Percentiles rank a stretch among this genome's conserved stretches.
Evolutionary conservation across 2,329 filamentous ascomycete species (phyloP).

Genomic region (Talaromyces albobiverticillius): DNA sequence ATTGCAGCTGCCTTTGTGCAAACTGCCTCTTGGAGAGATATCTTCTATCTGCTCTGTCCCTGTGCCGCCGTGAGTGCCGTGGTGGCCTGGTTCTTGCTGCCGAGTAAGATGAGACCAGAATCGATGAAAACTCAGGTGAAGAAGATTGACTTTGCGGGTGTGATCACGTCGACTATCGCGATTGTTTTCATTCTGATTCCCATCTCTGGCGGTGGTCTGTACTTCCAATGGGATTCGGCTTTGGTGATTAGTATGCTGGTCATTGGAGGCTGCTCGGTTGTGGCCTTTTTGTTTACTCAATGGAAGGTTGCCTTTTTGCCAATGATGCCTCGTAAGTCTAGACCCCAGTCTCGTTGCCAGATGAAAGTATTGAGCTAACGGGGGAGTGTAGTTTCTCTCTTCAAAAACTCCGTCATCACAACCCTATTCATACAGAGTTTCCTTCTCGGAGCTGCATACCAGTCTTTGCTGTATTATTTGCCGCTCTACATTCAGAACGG

Average conservation of each 20-base stretch:
- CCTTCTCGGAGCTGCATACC: constrained; percentile 59
- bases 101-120: constrained; percentile 49
- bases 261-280: constrained; percentile 46
- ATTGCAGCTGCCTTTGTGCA: constrained; percentile 47
- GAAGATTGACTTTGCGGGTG: constrained; percentile 60
- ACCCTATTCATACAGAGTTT: constrained; percentile 59
- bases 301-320: constrained; percentile 56
- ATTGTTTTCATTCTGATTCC: constrained; percentile 63
- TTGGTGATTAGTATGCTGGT: constrained; percentile 60
- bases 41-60: constrained; percentile 54
- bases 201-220: constrained; percentile 59
- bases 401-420: constrained; percentile 52
- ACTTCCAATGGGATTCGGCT: constrained; percentile 56
- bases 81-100: constrained; percentile 51
- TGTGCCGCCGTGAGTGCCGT: constrained; percentile 47
- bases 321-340: constrained; percentile 53
- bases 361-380: neutral
- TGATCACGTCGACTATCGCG: constrained; percentile 53
- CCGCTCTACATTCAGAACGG: constrained; percentile 63
- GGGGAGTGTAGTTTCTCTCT: constrained; percentile 45
- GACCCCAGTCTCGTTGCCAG: constrained; percentile 8
- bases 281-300: constrained; percentile 54
- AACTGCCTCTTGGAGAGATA: constrained; percentile 43
- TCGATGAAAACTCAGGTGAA: constrained; percentile 47
- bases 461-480: constrained; percentile 59